phyloP scores from a whole-genome alignment of 106 monocot species.

The Dendrobium nobile region DNA sequence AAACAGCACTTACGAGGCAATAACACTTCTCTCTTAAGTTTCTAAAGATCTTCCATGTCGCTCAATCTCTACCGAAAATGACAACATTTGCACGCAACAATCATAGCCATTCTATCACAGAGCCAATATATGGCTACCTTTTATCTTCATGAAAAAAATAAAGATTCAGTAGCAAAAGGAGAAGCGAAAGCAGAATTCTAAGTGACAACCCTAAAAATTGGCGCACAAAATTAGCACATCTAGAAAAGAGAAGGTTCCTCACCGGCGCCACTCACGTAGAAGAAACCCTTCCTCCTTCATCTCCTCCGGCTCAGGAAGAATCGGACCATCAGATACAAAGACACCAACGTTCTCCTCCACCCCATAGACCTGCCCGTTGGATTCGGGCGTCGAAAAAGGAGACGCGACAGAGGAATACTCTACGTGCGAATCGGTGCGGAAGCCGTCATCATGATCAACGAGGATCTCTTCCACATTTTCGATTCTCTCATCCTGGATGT shows the following conservation, averaged over 20 bases:
- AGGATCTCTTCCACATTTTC: not conserved
- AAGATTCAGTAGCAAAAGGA: no score
- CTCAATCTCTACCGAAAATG: no score
- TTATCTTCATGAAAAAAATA: no score
- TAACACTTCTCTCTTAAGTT: no score
- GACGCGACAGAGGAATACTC: not conserved
- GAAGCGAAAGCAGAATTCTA: no score
- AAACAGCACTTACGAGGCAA: no score
- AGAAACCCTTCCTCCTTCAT: slow-evolving; percentile 15
- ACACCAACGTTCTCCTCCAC: not conserved
- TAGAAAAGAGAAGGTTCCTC: not conserved
- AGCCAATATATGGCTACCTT: no score
- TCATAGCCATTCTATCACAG: no score
- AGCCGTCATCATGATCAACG: not conserved
- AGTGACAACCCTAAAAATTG: not conserved
- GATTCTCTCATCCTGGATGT: not conserved
- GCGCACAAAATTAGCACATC: slow-evolving; percentile 1
- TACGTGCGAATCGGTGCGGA: not conserved
- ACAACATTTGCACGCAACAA: no score
- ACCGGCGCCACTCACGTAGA: slow-evolving; percentile 12
- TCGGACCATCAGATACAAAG: slow-evolving; percentile 3
- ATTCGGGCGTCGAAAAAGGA: not conserved
- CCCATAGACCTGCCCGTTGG: slow-evolving; percentile 3
- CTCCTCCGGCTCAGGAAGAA: slow-evolving; percentile 5
- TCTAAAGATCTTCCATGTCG: no score